Conservation (phyloP, 805 yeast genomes). For the Jamesozyma lodderae region DNA sequence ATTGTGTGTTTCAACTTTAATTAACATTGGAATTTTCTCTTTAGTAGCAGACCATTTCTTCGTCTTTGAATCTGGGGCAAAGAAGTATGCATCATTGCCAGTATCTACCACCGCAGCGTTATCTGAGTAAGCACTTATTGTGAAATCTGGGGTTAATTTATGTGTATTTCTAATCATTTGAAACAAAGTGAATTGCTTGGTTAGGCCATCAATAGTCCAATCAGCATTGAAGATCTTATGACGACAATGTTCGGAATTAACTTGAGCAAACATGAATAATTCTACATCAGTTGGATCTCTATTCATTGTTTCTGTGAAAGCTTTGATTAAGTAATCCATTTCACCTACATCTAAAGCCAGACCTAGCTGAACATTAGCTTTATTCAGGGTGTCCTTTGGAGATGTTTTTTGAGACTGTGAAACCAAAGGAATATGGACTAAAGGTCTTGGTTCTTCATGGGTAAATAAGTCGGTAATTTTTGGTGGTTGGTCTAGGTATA, state of each 20-base stretch:
- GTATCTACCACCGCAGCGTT: conserved; percentile 83
- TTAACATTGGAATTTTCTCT: conserved; percentile 80
- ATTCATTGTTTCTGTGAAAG: conserved; percentile 65
- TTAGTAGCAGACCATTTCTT: conserved; percentile 64
- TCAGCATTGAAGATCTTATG: conserved; percentile 98
- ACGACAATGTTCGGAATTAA: conserved; percentile 98
- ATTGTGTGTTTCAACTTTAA: conserved; percentile 97
- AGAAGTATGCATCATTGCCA: conserved; percentile 56
- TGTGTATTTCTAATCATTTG: conserved; percentile 96
- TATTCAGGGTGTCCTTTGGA: conserved; percentile 47
- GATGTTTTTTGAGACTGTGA: conserved; percentile 22
- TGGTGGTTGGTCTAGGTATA: conserved; percentile 56
- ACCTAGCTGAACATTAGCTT: conserved; percentile 78
- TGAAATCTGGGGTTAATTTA: conserved; percentile 64
- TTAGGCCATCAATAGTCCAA: conserved; percentile 86
- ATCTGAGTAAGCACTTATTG: conserved; percentile 91
- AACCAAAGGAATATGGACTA: conserved; percentile 62
- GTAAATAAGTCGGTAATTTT: conserved; percentile 61
- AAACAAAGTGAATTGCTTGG: conserved; percentile 68
- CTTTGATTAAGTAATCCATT: conserved; percentile 74
- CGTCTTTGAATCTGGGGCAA: conserved; percentile 65
- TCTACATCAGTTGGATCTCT: conserved; percentile 98
- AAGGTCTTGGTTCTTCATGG: conserved; percentile 72
- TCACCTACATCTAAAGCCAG: conserved; percentile 93
- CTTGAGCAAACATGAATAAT: conserved; percentile 98